These are phyloP conservation scores for Cucurbita pepo DNA, from an alignment of 306 rosid genomes.

Conservation along the genomic window DNA sequence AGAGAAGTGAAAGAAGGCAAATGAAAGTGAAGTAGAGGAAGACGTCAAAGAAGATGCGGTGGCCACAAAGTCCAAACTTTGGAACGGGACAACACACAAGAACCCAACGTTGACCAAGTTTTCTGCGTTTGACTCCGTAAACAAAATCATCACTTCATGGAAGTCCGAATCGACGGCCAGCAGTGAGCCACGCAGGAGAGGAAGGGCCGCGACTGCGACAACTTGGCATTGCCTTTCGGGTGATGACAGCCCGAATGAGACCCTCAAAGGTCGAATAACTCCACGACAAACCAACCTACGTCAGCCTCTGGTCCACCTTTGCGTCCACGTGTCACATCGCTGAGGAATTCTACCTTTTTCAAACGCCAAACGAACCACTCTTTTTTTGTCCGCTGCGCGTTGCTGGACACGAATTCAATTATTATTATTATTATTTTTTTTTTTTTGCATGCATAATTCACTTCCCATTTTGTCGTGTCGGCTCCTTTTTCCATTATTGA, in stretches of 20 bases:
- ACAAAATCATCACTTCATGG: neutral
- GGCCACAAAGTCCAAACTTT: neutral
- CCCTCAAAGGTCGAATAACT: neutral
- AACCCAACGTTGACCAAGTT: neutral
- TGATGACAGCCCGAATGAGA: neutral
- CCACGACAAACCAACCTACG: neutral
- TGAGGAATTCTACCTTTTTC: neutral
- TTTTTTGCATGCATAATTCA: neutral
- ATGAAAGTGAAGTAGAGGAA: neutral
- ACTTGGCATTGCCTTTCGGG: neutral
- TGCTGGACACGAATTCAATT: neutral
- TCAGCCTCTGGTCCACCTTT: neutral
- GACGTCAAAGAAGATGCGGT: neutral
- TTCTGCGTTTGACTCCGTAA: neutral
- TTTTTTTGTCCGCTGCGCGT: neutral
- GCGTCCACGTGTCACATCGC: neutral
- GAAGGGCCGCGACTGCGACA: neutral
- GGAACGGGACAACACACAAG: neutral
- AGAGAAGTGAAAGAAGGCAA: too few relatives aligned
- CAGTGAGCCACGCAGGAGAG: neutral
- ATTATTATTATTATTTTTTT: neutral
- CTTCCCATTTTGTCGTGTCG: neutral
- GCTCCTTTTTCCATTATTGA: neutral
- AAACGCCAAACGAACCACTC: neutral
- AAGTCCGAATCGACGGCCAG: neutral